A percentile compares a stretch with the other conserved stretches of the same genome.
Conservation (phyloP, 495 filamentous ascomycete genomes). For the Lophiotrema nucula region DNA sequence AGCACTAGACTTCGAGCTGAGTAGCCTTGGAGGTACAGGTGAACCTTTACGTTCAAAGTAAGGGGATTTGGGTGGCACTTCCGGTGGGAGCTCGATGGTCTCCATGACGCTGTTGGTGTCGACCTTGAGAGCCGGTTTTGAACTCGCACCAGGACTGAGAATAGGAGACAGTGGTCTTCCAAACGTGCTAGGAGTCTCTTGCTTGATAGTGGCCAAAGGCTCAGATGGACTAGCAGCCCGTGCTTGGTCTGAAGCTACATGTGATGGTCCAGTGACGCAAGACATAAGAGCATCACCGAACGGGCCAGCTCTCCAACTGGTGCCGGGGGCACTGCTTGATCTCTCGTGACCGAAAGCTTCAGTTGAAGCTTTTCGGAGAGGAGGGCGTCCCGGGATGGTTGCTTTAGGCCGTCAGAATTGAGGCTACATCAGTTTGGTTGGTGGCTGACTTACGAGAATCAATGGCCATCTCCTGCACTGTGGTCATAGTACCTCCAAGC, state of each 20-base stretch:
- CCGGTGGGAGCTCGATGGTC: conserved; percentile 46
- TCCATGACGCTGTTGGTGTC: conserved; percentile 40
- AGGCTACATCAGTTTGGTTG: not conserved
- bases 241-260: conserved; percentile 9
- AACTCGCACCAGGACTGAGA: conserved; percentile 24
- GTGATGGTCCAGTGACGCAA: conserved; percentile 32
- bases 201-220: not conserved
- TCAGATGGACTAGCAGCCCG: not conserved
- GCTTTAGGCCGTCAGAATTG: conserved; percentile 49
- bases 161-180: conserved; percentile 34
- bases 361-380: conserved; percentile 45
- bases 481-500: conserved; percentile 65
- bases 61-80: conserved; percentile 50
- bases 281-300: conserved; percentile 36
- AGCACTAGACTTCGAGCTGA: conserved; percentile 28
- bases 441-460: conserved; percentile 65
- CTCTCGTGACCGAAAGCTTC: conserved; percentile 51
- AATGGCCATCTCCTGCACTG: conserved; percentile 64
- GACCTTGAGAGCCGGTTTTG: conserved; percentile 33
- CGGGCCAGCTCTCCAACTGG: conserved; percentile 35
- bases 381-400: conserved; percentile 68
- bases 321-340: conserved; percentile 61
- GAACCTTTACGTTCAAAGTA: conserved; percentile 28
- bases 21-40: conserved; percentile 25
- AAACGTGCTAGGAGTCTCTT: not conserved